Base-by-base conservation (phyloP, 495 filamentous ascomycete species). In the Podospora didyma region DNA sequence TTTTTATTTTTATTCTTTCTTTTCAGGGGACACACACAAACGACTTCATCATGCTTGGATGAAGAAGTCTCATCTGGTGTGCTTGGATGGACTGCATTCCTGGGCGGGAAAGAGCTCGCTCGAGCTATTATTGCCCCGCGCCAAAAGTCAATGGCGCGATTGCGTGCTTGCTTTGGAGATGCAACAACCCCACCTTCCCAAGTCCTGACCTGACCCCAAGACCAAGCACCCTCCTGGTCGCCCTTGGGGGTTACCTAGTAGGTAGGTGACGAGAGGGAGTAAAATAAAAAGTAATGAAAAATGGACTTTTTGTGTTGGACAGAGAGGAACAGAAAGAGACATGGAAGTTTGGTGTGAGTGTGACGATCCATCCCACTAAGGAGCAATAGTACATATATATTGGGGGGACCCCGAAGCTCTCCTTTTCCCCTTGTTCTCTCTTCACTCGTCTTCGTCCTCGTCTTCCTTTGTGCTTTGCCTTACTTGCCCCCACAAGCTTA, bases 111-210 rank as follows among this genome's bases (percentile, higher is more conserved):
- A n/a, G n/a, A n/a, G n/a, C n/a, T 26, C 21, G 19, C 16, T 42
- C 3, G 7, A 11, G 20, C 16, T 23, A 22, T 23, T 17, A 53
- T 46, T 54, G 65, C 60, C 65, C 67, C 65, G 59, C 59, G 64
- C 62, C 54, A 62, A 51, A 42, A 62, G 53, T 59, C 55, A 65
- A 70, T 66, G 62, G 63, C 55, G 63, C 63, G 60, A 72, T 70
- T 64, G 67, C 69, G 69, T 70, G 67, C 67, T 72, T 70, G 67
- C 67, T 72, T 57, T 39, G 56, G 22, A 34, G 16, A 52, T 62
- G n/a, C n/a, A n/a, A n/a, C n/a, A 56, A 63, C 65, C 67, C 65
- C 67, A 64, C 62, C 51, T n/a, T n/a, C n/a, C n/a, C n/a, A n/a
- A n/a, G n/a, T n/a, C n/a, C n/a, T n/a, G n/a, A n/a, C n/a, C n/a